Conservation (phyloP, 2,329 filamentous ascomycete species). For the Cercospora brassicicola region DNA sequence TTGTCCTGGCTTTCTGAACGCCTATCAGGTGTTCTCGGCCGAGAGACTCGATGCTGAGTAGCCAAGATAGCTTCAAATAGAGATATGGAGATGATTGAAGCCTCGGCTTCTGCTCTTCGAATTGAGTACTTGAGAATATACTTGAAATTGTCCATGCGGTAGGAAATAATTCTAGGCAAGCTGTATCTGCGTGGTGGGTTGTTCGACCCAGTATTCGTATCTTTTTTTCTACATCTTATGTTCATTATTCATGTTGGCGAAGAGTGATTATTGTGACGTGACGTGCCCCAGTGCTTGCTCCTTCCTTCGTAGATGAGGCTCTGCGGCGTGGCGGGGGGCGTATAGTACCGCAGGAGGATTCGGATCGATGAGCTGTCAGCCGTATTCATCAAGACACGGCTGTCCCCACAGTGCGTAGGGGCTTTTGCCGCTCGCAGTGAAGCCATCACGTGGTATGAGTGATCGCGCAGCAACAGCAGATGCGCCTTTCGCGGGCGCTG, state of each 20-base stretch:
- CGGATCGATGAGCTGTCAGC: too few species aligned
- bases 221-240: too few species aligned
- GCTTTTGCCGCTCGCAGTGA: neutral
- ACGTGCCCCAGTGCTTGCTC: neutral
- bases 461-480: neutral
- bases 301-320: neutral
- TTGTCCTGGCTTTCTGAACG: neutral
- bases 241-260: too few species aligned
- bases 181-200: too few species aligned
- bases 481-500: neutral
- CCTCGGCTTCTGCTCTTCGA: too few species aligned
- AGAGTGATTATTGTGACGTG: neutral
- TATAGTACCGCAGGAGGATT: neutral
- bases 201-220: too few species aligned
- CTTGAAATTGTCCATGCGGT: too few species aligned
- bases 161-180: too few species aligned
- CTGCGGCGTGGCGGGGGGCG: neutral
- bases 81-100: neutral
- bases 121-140: too few species aligned
- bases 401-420: accelerated
- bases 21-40: too few species aligned
- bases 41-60: too few species aligned
- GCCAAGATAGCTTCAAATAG: neutral
- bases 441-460: neutral
- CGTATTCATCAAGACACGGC: neutral